phyloP scores from a whole-genome alignment of 768 basidiomycete genomes.

The Mrakia blollopis region DNA sequence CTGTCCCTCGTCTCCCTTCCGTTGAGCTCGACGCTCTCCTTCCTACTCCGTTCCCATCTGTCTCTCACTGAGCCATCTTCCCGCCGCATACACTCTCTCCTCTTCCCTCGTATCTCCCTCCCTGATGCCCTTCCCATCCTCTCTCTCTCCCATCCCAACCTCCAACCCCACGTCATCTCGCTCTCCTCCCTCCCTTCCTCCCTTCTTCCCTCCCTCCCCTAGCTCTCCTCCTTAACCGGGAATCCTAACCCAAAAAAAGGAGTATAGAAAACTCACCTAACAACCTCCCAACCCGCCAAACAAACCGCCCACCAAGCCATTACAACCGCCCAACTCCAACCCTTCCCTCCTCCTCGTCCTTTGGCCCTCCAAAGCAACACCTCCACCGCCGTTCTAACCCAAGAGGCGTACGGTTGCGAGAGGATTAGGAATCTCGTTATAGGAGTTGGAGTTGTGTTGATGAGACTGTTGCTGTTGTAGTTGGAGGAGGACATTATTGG shows the following conservation, averaged over 20 bases:
- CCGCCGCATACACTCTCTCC: too few relatives aligned
- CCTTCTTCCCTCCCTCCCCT: neutral
- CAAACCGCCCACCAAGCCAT: slow-evolving; percentile 39
- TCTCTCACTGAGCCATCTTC: too few relatives aligned
- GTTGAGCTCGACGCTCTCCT: too few relatives aligned
- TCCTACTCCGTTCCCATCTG: neutral
- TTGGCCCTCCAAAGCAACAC: slow-evolving; percentile 40
- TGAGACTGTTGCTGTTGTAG: too few relatives aligned
- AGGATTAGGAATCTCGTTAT: slow-evolving; percentile 39
- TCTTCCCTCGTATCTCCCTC: too few relatives aligned
- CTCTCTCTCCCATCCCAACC: neutral
- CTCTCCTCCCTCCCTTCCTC: neutral
- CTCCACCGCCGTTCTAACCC: slow-evolving; percentile 29
- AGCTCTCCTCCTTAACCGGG: neutral
- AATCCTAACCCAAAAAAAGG: neutral
- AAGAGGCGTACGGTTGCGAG: slow-evolving; percentile 35
- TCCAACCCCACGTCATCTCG: neutral
- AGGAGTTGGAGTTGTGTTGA: slow-evolving; percentile 36
- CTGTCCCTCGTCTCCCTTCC: neutral
- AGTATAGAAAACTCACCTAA: slow-evolving; percentile 35
- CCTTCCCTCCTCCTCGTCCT: slow-evolving; percentile 21
- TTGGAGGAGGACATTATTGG: neutral
- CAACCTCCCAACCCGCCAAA: slow-evolving; percentile 35
- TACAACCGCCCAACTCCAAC: slow-evolving; percentile 36
- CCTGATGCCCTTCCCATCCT: neutral